Evolutionary conservation across 2,329 filamentous ascomycete genomes (phyloP), one percentile per base, ranked within the genome.

Genomic region (Claviceps humidiphila): DNA sequence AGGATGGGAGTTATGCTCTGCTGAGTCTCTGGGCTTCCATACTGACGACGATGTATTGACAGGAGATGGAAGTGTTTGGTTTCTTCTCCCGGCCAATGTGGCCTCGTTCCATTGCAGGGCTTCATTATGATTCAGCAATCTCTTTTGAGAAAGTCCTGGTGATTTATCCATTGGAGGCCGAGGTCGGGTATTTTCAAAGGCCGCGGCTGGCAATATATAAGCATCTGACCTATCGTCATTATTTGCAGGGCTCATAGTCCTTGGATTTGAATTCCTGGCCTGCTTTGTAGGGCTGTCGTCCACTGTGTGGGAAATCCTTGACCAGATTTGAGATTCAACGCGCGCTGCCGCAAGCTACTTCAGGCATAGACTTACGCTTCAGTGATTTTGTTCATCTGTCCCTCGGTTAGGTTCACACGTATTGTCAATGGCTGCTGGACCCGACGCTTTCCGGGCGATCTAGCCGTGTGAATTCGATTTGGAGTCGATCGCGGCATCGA

Each of bases 391-490:
- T 75, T 70, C 65, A 76, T 70, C 54, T 76, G 72, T 0, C 66
- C 68, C 46, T 75, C 71, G 4, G 73, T 76, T 51, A 76, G 56
- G 55, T 74, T 74, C 57, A 76, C 66, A 24, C 72, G 71, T 34
- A 76, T 68, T 41, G 72, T 68, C 20, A 76, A 62, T 2, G 68
- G 68, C 45, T 71, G 66, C 20, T 68, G 64, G 17, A 57, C 51
- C 20, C 59, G 58, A 2, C 64, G 62, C 50, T 68, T 65, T 41
- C 59, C 63, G 4, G 65, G 66, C 4, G 72, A 69, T 26, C 17
- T 22, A 16, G 34, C 24, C 45, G 14, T 38, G 30, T 2, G 63
- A 60, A 2, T 69, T 68, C 17, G 45, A 47, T 62, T 63, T 41
- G 68, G 60, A 5, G 16, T 38, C 14, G 30, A 38, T 22, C 40